Conservation (phyloP, 192 early-diverging fungal species). For the Rhizoclosmatium globosum region DNA sequence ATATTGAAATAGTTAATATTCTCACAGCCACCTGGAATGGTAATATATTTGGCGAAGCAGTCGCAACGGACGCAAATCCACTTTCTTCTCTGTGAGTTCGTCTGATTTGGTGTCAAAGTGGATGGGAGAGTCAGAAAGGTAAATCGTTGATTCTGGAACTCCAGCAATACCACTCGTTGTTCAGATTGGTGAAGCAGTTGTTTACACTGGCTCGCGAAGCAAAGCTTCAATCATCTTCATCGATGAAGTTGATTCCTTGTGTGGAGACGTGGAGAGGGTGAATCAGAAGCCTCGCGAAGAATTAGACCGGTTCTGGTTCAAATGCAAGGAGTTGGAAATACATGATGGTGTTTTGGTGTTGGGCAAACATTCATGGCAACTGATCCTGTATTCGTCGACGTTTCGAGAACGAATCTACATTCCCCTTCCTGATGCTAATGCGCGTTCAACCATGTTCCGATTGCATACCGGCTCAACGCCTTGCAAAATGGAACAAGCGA, state of each 20-base stretch:
- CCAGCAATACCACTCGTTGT: neutral
- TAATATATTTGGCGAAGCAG: constrained; percentile 96
- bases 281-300: constrained; percentile 90
- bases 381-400: constrained; percentile 90
- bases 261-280: constrained; percentile 96
- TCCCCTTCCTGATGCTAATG: constrained; percentile 89
- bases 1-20: neutral
- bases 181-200: constrained; percentile 89
- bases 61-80: constrained; percentile 97
- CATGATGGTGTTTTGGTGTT: constrained; percentile 93
- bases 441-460: constrained; percentile 90
- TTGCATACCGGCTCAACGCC: constrained; percentile 94
- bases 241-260: constrained; percentile 98
- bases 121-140: constrained; percentile 98
- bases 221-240: constrained; percentile 97
- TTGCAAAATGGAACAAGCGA: constrained; percentile 78
- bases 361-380: constrained; percentile 96
- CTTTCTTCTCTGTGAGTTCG: constrained; percentile 96
- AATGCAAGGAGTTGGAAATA: constrained; percentile 99
- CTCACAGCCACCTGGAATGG: constrained; percentile 95
- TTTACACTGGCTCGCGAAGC: constrained; percentile 93
- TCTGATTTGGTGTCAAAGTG: constrained; percentile 99
- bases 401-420: constrained; percentile 99
- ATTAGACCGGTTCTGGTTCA: constrained; percentile 99
- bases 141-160: constrained; percentile 3